Evolutionary conservation across 23 red algal genomes (phyloP).

Genomic region (Gracilaria domingensis): DNA sequence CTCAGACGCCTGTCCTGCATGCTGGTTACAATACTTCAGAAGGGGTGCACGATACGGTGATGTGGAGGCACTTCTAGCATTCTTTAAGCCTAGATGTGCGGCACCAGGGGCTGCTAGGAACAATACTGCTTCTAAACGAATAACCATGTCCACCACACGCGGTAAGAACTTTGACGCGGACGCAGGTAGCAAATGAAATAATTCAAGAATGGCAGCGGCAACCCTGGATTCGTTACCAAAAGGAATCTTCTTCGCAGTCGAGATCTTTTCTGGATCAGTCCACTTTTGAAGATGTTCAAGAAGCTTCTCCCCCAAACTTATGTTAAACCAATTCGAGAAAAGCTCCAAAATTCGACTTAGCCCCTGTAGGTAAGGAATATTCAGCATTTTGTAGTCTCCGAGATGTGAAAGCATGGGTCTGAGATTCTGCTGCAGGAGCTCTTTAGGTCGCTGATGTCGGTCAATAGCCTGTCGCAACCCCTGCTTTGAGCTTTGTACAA

Average conservation of each 20-base stretch:
- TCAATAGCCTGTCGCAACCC: slow-evolving; percentile 77
- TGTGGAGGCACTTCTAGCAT: slow-evolving; percentile 66
- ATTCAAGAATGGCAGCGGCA: slow-evolving; percentile 84
- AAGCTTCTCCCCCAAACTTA: slow-evolving; percentile 90
- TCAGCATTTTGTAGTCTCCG: slow-evolving; percentile 85
- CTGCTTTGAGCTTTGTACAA: slow-evolving; percentile 66
- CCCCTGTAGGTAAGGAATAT: slow-evolving; percentile 76
- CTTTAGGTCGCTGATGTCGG: slow-evolving; percentile 68
- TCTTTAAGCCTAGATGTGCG: slow-evolving; percentile 77
- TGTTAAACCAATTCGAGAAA: slow-evolving; percentile 96
- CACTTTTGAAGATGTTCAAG: slow-evolving; percentile 94
- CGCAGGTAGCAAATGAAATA: slow-evolving; percentile 85
- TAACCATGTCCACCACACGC: slow-evolving; percentile 77
- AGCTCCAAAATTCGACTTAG: slow-evolving; percentile 88
- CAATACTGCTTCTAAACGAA: slow-evolving; percentile 81
- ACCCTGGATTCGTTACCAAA: slow-evolving; percentile 76
- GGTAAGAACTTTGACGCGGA: slow-evolving; percentile 71
- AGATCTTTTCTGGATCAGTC: slow-evolving; percentile 81
- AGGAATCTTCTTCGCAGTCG: slow-evolving; percentile 41
- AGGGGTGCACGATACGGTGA: slow-evolving; percentile 93
- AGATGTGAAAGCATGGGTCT: slow-evolving; percentile 89
- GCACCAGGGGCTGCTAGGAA: slow-evolving; percentile 66
- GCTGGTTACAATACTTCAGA: slow-evolving; percentile 82
- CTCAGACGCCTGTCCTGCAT: slow-evolving; percentile 60
- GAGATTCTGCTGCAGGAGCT: slow-evolving; percentile 86